A percentile compares a stretch with the other conserved stretches of the same genome.
phyloP scores from a whole-genome alignment of 2,329 filamentous ascomycete species.

The Ascochyta clinopodiicola region DNA sequence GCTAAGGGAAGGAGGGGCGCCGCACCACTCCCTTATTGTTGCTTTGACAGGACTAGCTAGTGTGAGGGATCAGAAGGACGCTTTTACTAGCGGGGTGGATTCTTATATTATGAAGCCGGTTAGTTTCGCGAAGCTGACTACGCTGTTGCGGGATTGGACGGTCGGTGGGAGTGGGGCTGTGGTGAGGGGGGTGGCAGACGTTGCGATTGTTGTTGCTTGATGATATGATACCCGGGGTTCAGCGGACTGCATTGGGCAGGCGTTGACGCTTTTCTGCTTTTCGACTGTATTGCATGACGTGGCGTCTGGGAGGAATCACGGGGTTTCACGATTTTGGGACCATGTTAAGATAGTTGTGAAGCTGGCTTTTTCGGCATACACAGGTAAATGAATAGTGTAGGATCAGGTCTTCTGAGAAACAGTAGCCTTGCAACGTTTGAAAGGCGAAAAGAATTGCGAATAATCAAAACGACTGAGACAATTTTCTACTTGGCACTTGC shows the following conservation, averaged over 20 bases:
- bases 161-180: not conserved
- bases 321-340: no score
- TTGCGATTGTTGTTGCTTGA: not conserved
- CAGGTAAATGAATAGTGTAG: no score
- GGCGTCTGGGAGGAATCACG: not conserved
- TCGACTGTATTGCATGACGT: not conserved
- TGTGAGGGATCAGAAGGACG: constrained; percentile 23
- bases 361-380: no score
- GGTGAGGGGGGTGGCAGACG: not conserved
- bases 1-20: not conserved
- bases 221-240: not conserved
- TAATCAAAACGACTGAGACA: no score
- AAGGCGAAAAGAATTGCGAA: no score
- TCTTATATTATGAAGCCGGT: constrained; percentile 36
- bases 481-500: no score
- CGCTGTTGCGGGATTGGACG: not conserved
- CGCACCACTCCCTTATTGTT: constrained; percentile 6
- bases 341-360: no score
- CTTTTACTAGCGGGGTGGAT: constrained; percentile 27
- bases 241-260: not conserved
- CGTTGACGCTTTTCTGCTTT: not conserved
- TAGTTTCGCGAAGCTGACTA: constrained; percentile 24
- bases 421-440: no score
- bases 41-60: constrained; percentile 33
- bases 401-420: no score